A percentile compares a stretch with the other conserved stretches of the same genome.
phyloP scores from a whole-genome alignment of 805 yeast species.

The Ogataea trehalophila region DNA sequence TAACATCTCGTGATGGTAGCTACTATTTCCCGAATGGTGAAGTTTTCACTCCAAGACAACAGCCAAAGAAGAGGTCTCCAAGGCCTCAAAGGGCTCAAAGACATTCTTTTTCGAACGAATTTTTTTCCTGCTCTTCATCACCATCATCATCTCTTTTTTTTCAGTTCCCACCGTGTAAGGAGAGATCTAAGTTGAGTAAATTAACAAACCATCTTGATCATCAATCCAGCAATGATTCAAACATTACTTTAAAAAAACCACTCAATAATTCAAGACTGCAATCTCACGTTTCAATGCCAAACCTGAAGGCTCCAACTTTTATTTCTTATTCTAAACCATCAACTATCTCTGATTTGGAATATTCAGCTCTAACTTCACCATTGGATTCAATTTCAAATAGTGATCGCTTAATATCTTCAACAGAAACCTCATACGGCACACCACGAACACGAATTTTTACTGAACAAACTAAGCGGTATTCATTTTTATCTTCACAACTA shows the following conservation, averaged over 20 bases:
- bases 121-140: neutral
- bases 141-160: neutral
- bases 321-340: neutral
- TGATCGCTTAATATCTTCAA: conserved; percentile 4
- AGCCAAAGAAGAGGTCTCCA: conserved; percentile 34
- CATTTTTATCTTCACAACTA: conserved; percentile 11
- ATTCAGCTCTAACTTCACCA: neutral
- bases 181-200: neutral
- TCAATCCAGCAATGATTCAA: neutral
- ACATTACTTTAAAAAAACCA: neutral
- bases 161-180: neutral
- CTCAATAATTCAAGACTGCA: neutral
- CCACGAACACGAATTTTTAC: neutral
- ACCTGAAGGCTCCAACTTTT: conserved; percentile 5
- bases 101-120: neutral
- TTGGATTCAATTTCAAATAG: conserved; percentile 1
- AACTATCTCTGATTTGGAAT: neutral
- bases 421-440: neutral
- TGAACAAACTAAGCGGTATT: neutral
- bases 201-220: neutral
- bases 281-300: conserved; percentile 10
- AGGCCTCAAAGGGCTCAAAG: conserved; percentile 30
- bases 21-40: conserved; percentile 51
- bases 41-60: conserved; percentile 42
- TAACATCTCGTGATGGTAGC: conserved; percentile 11